Percentiles rank a stretch among this genome's conserved stretches.
Conservation (phyloP, 2,329 filamentous ascomycete genomes). For the Paracoccidioides lutzii region DNA sequence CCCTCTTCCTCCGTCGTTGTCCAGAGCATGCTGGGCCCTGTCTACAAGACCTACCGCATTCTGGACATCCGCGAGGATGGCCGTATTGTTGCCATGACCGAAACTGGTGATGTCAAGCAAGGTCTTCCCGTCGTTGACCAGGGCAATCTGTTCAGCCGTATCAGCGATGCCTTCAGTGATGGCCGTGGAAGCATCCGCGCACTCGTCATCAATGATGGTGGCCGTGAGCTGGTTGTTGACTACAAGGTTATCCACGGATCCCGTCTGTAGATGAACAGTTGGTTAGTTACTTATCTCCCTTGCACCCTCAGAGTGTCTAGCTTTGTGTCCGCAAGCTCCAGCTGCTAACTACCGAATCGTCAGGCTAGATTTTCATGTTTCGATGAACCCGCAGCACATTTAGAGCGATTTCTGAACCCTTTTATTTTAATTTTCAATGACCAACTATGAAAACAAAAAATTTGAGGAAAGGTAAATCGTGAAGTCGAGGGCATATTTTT, state of each 20-base stretch:
- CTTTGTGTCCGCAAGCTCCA: neutral
- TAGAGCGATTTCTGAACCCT: neutral
- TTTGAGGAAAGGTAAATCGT: neutral
- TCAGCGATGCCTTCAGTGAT: constrained; percentile 72
- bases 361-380: neutral
- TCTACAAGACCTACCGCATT: constrained; percentile 99
- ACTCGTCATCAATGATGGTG: constrained; percentile 86
- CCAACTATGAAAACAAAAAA: neutral
- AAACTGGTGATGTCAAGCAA: constrained; percentile 98
- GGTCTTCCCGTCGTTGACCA: constrained; percentile 86
- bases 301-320: too few species aligned
- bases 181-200: constrained; percentile 90
- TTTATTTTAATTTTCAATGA: neutral
- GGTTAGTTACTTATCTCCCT: neutral
- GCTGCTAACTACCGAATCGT: neutral
- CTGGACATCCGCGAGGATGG: constrained; percentile 85
- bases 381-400: neutral
- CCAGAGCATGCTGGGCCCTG: constrained; percentile 97
- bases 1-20: constrained; percentile 91
- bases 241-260: constrained; percentile 92
- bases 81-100: constrained; percentile 87
- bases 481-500: neutral
- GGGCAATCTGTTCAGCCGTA: constrained; percentile 71
- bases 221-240: constrained; percentile 91
- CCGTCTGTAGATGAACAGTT: constrained; percentile 39